Evolutionary conservation across 768 basidiomycete species (phyloP), one percentile per base, ranked within the genome.

Genomic region (Mycena galopus): DNA sequence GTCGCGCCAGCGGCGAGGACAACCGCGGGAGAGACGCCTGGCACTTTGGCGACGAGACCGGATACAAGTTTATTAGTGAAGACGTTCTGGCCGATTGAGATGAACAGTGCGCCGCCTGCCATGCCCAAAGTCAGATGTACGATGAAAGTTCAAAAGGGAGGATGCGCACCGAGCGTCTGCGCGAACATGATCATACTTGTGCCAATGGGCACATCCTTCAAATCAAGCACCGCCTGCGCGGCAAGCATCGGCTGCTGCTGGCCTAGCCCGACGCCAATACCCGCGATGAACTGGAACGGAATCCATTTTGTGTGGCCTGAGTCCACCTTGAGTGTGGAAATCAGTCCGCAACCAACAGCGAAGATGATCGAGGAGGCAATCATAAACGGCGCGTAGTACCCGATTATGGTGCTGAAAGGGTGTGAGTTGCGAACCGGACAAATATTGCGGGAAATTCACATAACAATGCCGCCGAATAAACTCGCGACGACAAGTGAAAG

Each of bases 401-500:
- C 79, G 1, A 81, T 75, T 21, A 76, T 51, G 25, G 79, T 81
- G 50, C n/a, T n/a, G n/a, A n/a, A n/a, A n/a, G n/a, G n/a, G n/a
- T n/a, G n/a, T n/a, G n/a, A n/a, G n/a, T n/a, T n/a, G n/a, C n/a
- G n/a, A n/a, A n/a, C n/a, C n/a, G n/a, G n/a, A n/a, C n/a, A n/a
- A n/a, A n/a, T n/a, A n/a, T n/a, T n/a, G n/a, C n/a, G n/a, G n/a
- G n/a, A n/a, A n/a, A n/a, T n/a, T n/a, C n/a, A n/a, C n/a, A 87
- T 81, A 0, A 77, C 17, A 75, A 25, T 82, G 37, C 87, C 87
- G 2, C 76, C 72, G 21, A 87, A 21, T 50, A 89, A 79, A 3
- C 84, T 80, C 25, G 80, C 64, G 3, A 85, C 82, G 0, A 86
- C 85, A 32, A 84, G 77, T 19, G 83, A 73, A 66, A 85, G 77